Conservation (phyloP, 1,284 basidiomycete genomes). For the Cryptococcus amylolentus region DNA sequence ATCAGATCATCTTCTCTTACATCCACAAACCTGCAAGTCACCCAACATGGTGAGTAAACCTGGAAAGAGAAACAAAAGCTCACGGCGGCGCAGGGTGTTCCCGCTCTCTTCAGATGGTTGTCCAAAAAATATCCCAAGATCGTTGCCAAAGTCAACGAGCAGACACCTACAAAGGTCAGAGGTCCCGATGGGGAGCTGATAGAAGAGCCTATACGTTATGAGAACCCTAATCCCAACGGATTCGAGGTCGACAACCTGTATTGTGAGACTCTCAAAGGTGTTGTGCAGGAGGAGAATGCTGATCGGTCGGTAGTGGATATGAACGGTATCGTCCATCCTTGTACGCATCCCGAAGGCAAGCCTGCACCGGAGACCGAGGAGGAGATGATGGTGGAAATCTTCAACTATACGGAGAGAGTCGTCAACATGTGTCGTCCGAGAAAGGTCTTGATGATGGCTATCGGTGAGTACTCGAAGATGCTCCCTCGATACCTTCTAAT, state of each 20-base stretch:
- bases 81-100: conserved; percentile 68
- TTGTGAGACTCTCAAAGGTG: conserved; percentile 57
- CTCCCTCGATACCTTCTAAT: not conserved
- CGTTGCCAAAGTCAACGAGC: conserved; percentile 75
- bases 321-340: conserved; percentile 79
- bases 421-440: conserved; percentile 96
- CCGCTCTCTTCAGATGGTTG: conserved; percentile 86
- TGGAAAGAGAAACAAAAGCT: not conserved
- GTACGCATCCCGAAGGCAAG: conserved; percentile 95
- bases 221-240: conserved; percentile 88
- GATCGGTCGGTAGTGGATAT: conserved; percentile 43
- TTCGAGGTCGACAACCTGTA: conserved; percentile 95
- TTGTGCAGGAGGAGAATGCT: conserved; percentile 5
- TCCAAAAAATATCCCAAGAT: conserved; percentile 97
- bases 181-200: conserved; percentile 62
- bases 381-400: conserved; percentile 99
- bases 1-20: not conserved
- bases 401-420: conserved; percentile 94
- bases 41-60: not conserved
- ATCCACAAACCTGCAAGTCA: not conserved
- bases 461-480: conserved; percentile 60
- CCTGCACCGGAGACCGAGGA: conserved; percentile 95
- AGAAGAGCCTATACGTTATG: conserved; percentile 77
- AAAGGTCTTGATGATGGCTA: conserved; percentile 96
- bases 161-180: conserved; percentile 66